Base-by-base conservation (phyloP, 106 monocot species). In the Allium fistulosum region DNA sequence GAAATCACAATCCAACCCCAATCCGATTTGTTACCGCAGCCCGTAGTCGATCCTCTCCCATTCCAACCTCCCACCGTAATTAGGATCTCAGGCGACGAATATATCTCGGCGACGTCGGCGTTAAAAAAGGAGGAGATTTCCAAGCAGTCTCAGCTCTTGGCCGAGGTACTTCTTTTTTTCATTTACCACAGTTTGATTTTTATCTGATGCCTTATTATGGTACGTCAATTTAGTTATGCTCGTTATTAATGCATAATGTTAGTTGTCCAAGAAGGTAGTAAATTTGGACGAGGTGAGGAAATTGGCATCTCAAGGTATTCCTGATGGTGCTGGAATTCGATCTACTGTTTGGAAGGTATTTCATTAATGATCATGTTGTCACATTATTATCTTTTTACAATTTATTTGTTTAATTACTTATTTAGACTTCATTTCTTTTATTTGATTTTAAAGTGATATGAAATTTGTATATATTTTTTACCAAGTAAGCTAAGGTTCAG, bases 321-420 rank as follows among this genome's bases (percentile, higher is more conserved):
- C 87, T 1, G 90, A 94, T 68, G 90, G 76, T 4, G 81, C 80
- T 12, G 90, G 82, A 27, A 80, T 94, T 47, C 94, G 94, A 7
- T 47, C 94, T 15, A 90, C 87, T 10, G 78, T 94, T 3, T 94
- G 94, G 94, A 94, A 94, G 94, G 94, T 94, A 4, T 6, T 46
- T 28, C 27, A 12, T 4, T 46, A 51, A 10, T 50, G 16, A 50
- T 49, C 51, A 49, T 17, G 63, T 46, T 63, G 37, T 18, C n/a
- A 7, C 16, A 48, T 27, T 11, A 65, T n/a, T 18, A 22, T 45
- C 7, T 49, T 59, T 37, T 10, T 28, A 11, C 7, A 51, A 51
- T 47, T 7, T 48, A 37, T 37, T 4, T 37, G 37, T 53, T 53
- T 15, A 62, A 45, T 10, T 9, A 47, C 63, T 48, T 16, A 11